A percentile compares a stretch with the other conserved stretches of the same genome.
Conservation (phyloP, 192 early-diverging fungal genomes). For the Dissophora ornata region DNA sequence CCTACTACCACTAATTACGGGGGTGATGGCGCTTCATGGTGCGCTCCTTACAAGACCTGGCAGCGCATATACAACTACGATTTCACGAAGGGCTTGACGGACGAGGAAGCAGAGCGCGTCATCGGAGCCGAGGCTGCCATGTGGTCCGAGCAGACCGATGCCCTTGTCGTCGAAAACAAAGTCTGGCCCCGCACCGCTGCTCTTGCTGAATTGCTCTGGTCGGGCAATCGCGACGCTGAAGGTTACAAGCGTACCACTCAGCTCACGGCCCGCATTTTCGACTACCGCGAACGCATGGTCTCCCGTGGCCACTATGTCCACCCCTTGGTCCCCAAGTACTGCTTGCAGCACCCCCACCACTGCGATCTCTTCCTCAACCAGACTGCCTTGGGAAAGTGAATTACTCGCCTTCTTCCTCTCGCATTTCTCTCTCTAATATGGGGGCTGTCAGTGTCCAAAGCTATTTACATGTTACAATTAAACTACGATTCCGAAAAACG, state of each 20-base stretch:
- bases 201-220: slow-evolving; percentile 77
- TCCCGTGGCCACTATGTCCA: slow-evolving; percentile 72
- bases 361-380: slow-evolving; percentile 51
- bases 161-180: slow-evolving; percentile 64
- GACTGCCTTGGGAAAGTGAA: slow-evolving; percentile 53
- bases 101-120: slow-evolving; percentile 64
- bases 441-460: too few relatives aligned
- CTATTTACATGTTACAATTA: too few relatives aligned
- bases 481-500: too few relatives aligned
- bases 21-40: slow-evolving; percentile 73
- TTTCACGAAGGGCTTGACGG: slow-evolving; percentile 66
- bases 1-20: slow-evolving; percentile 52
- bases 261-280: slow-evolving; percentile 65
- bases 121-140: slow-evolving; percentile 76
- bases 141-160: slow-evolving; percentile 78
- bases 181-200: slow-evolving; percentile 80
- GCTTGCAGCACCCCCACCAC: slow-evolving; percentile 51
- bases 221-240: slow-evolving; percentile 65
- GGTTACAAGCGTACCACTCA: slow-evolving; percentile 53
- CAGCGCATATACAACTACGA: slow-evolving; percentile 77
- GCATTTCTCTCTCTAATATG: too few relatives aligned
- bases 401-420: background rate
- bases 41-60: slow-evolving; percentile 81
- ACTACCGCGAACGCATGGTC: slow-evolving; percentile 75
- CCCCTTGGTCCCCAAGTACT: slow-evolving; percentile 64